Evolutionary conservation across 2,329 filamentous ascomycete species (phyloP).

Genomic region (Fusarium cicatricum): DNA sequence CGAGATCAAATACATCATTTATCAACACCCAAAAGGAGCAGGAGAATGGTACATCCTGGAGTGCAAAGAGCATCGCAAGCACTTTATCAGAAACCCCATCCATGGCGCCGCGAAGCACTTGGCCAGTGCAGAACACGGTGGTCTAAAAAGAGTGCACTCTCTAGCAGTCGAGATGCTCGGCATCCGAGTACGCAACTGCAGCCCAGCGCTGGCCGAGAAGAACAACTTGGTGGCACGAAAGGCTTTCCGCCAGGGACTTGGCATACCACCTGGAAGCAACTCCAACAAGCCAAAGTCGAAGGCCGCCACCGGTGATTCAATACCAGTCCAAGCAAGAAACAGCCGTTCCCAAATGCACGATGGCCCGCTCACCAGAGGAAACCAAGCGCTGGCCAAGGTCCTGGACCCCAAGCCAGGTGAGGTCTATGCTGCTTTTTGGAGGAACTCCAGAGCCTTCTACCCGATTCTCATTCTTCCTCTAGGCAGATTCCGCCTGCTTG

Average conservation of each 20-base stretch:
- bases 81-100: conserved; percentile 2
- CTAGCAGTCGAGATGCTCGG: conserved; percentile 2
- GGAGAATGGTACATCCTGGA: conserved; percentile 11
- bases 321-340: no score
- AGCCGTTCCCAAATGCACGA: no score
- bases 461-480: conserved; percentile 4
- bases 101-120: conserved; percentile 7
- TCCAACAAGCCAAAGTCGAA: no score
- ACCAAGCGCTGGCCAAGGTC: not conserved
- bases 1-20: conserved; percentile 4
- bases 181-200: conserved; percentile 1
- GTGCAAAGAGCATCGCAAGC: not conserved
- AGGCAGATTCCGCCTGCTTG: not conserved
- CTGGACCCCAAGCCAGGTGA: not conserved
- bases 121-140: not conserved
- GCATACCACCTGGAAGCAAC: not conserved
- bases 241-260: not conserved
- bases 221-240: not conserved
- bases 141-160: not conserved
- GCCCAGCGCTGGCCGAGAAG: not conserved
- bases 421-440: not conserved
- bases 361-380: no score
- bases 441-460: not conserved
- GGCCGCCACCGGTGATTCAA: no score
- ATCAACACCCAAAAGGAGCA: not conserved